phyloP scores from a whole-genome alignment of 768 basidiomycete genomes.

The Serendipita indica region DNA sequence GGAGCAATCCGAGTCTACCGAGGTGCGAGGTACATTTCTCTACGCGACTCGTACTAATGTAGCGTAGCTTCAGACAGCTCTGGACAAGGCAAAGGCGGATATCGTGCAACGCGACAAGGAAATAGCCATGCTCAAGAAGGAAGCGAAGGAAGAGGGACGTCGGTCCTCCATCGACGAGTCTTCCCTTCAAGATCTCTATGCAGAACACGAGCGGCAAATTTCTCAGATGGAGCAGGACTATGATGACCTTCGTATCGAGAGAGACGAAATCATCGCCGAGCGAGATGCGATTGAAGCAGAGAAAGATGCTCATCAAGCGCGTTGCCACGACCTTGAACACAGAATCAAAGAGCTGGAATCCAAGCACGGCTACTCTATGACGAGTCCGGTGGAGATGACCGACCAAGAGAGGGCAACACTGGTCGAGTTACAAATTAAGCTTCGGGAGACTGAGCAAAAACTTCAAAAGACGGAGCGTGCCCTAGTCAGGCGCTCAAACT shows the following conservation, averaged over 20 bases:
- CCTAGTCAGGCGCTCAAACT: not conserved
- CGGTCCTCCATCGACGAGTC: slow-evolving; percentile 8
- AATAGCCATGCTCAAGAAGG: not conserved
- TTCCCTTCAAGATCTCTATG: not conserved
- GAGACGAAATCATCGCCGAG: not conserved
- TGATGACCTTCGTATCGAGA: slow-evolving; percentile 1
- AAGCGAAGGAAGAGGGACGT: not conserved
- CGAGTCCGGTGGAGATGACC: not conserved
- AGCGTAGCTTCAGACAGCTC: not conserved
- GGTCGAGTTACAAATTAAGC: not conserved
- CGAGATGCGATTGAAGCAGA: not conserved
- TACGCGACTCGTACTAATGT: not conserved
- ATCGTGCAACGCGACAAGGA: not conserved
- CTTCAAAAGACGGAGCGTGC: not conserved
- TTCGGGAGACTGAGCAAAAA: not conserved
- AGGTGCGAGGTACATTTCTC: not conserved
- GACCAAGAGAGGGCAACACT: not conserved
- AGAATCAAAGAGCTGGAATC: not conserved
- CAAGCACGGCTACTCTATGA: not conserved
- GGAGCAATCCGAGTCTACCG: not conserved
- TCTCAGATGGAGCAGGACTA: slow-evolving; percentile 3
- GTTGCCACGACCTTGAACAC: not conserved
- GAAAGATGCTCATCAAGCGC: not conserved
- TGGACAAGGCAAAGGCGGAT: not conserved
- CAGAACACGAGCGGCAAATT: slow-evolving; percentile 4